Percentiles rank a stretch among this genome's conserved stretches.
Conservation (phyloP, 352 stramenopile species). For the Globisporangium parvum region DNA sequence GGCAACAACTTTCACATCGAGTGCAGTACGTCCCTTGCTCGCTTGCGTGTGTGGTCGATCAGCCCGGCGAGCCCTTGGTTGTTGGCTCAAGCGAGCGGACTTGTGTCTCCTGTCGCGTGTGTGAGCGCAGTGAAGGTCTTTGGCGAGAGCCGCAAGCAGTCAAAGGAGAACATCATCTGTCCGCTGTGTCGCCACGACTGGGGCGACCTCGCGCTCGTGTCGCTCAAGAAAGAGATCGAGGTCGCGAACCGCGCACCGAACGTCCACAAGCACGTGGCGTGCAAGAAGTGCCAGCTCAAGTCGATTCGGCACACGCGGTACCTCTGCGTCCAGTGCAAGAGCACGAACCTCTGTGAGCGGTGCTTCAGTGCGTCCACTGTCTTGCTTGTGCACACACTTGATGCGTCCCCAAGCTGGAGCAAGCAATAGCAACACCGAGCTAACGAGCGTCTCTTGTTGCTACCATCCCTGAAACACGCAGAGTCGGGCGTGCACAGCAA, state of each 20-base stretch:
- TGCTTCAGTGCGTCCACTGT: slow-evolving; percentile 58
- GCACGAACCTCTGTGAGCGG: slow-evolving; percentile 60
- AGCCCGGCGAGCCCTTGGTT: not conserved
- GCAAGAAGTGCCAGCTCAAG: slow-evolving; percentile 72
- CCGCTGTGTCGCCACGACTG: slow-evolving; percentile 79
- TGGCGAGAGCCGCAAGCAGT: slow-evolving; percentile 70
- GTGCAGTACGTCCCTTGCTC: slow-evolving; percentile 34
- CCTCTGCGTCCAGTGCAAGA: slow-evolving; percentile 75
- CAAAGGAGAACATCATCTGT: slow-evolving; percentile 83
- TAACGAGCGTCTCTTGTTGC: no score
- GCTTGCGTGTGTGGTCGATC: not conserved
- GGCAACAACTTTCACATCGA: slow-evolving; percentile 76
- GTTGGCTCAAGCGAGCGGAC: not conserved
- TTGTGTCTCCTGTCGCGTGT: not conserved
- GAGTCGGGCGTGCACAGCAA: slow-evolving; percentile 57
- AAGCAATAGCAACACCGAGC: no score
- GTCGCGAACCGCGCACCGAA: slow-evolving; percentile 64
- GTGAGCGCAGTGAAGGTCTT: slow-evolving; percentile 68
- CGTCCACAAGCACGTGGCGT: slow-evolving; percentile 59
- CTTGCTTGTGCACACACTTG: not conserved
- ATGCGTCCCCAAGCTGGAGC: not conserved
- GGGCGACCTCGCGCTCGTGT: slow-evolving; percentile 52
- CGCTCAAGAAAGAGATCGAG: slow-evolving; percentile 70
- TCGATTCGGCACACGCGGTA: slow-evolving; percentile 76
- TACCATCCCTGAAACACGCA: slow-evolving; percentile 14